These are phyloP conservation scores for Gynostemma pentaphyllum DNA, from an alignment of 306 rosid genomes.

Conservation along the genomic window DNA sequence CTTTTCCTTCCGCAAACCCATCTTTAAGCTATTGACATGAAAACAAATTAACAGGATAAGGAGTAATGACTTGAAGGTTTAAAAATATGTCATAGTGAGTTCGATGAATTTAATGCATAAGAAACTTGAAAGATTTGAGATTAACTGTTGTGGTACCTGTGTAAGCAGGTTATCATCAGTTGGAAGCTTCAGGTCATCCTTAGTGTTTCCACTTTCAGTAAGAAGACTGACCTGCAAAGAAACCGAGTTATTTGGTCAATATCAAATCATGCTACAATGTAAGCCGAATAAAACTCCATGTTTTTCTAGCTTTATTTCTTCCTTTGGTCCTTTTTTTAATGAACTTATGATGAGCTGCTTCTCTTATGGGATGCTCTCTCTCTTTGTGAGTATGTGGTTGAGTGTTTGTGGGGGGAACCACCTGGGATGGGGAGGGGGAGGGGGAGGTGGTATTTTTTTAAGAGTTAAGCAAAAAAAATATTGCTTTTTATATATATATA, in stretches of 20 bases:
- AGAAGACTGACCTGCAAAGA: slow-evolving; percentile 50
- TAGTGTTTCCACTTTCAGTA: slow-evolving; percentile 63
- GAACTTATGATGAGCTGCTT: background rate
- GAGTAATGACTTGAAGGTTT: background rate
- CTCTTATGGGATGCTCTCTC: too few relatives aligned
- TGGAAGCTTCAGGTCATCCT: slow-evolving; percentile 74
- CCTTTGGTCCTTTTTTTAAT: background rate
- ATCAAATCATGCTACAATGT: background rate
- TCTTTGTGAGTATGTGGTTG: too few relatives aligned
- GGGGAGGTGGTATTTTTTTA: too few relatives aligned
- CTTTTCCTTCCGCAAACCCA: slow-evolving; percentile 63
- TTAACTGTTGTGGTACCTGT: slow-evolving; percentile 38
- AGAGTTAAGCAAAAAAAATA: too few relatives aligned
- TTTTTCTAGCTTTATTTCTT: background rate
- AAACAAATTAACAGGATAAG: background rate
- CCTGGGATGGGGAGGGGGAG: background rate
- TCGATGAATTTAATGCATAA: too few relatives aligned
- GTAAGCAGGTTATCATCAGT: slow-evolving; percentile 51
- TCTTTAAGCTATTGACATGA: slow-evolving; percentile 41
- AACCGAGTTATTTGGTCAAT: slow-evolving; percentile 7
- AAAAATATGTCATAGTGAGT: background rate
- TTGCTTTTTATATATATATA: too few relatives aligned
- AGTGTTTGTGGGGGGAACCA: too few relatives aligned
- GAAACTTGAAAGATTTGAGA: background rate
- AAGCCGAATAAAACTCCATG: background rate